Percentiles rank a stretch among this genome's conserved stretches.
Evolutionary conservation across 2,329 filamentous ascomycete genomes (phyloP).

Genomic region (Knoxdaviesia proteae): DNA sequence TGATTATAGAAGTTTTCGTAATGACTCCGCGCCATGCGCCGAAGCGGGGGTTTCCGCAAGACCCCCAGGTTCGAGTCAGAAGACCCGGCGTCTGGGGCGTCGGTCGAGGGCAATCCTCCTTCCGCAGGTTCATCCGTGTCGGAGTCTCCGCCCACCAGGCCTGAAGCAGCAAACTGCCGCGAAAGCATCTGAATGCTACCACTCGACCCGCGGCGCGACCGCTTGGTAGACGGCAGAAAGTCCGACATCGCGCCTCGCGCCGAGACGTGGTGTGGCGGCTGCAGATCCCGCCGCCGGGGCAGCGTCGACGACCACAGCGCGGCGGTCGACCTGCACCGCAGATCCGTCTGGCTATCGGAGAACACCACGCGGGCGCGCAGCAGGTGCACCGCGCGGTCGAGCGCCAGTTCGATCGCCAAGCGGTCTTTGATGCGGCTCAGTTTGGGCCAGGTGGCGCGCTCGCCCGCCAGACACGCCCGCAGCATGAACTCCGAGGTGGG

Average conservation of each 20-base stretch:
- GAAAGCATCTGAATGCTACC: constrained; percentile 1
- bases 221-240: neutral
- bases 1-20: neutral
- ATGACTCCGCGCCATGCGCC: neutral
- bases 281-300: neutral
- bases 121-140: neutral
- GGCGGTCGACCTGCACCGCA: constrained; percentile 21
- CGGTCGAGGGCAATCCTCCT: neutral
- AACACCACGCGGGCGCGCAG: constrained; percentile 45
- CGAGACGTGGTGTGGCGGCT: neutral
- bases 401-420: constrained; percentile 68
- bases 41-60: neutral
- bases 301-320: neutral
- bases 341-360: constrained; percentile 39
- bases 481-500: constrained; percentile 76
- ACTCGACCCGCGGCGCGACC: neutral
- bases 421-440: constrained; percentile 69
- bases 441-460: constrained; percentile 82
- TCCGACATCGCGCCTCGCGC: neutral
- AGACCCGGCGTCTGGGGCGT: neutral
- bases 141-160: neutral
- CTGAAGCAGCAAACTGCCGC: neutral
- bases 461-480: constrained; percentile 53
- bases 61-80: neutral
- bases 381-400: constrained; percentile 54